Evolutionary conservation across 441 rosid genomes (phyloP).

Genomic region (Dalechampia spathulata): DNA sequence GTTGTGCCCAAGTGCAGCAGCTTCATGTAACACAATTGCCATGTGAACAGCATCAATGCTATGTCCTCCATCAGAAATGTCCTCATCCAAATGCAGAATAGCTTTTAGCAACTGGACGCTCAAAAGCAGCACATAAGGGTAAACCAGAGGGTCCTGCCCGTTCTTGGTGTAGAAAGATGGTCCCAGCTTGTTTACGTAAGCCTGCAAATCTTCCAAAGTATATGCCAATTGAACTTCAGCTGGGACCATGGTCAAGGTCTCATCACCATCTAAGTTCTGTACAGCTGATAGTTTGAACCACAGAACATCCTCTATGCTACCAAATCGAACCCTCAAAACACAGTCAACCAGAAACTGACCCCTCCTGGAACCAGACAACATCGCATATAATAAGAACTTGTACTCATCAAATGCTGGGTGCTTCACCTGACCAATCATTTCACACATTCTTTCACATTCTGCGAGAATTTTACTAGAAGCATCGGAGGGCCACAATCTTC

Average conservation of each 20-base stretch:
- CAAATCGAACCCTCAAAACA: slow-evolving; percentile 68
- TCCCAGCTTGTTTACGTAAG: slow-evolving; percentile 85
- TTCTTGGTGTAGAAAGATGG: slow-evolving; percentile 87
- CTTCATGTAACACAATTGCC: slow-evolving; percentile 68
- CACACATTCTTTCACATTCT: slow-evolving; percentile 91
- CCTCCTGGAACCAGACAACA: slow-evolving; percentile 84
- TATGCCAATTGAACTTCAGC: slow-evolving; percentile 66
- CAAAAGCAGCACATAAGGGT: slow-evolving; percentile 81
- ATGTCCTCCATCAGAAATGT: slow-evolving; percentile 62
- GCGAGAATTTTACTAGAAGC: slow-evolving; percentile 78
- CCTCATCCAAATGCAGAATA: slow-evolving; percentile 65
- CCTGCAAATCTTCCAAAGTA: slow-evolving; percentile 87
- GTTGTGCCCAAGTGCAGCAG: slow-evolving; percentile 52
- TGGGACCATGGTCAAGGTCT: slow-evolving; percentile 51
- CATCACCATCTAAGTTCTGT: slow-evolving; percentile 47
- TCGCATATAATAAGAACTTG: slow-evolving; percentile 77
- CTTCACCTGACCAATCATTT: slow-evolving; percentile 86
- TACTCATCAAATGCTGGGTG: slow-evolving; percentile 88
- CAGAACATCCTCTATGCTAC: slow-evolving; percentile 88
- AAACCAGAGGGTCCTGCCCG: slow-evolving; percentile 91
- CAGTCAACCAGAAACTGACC: slow-evolving; percentile 81
- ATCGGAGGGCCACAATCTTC: slow-evolving; percentile 68
- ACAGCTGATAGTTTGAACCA: slow-evolving; percentile 84
- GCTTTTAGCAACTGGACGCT: slow-evolving; percentile 84
- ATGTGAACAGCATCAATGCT: slow-evolving; percentile 77